Conservation (phyloP, 805 yeast species). For the Limtongozyma cylindracea region DNA sequence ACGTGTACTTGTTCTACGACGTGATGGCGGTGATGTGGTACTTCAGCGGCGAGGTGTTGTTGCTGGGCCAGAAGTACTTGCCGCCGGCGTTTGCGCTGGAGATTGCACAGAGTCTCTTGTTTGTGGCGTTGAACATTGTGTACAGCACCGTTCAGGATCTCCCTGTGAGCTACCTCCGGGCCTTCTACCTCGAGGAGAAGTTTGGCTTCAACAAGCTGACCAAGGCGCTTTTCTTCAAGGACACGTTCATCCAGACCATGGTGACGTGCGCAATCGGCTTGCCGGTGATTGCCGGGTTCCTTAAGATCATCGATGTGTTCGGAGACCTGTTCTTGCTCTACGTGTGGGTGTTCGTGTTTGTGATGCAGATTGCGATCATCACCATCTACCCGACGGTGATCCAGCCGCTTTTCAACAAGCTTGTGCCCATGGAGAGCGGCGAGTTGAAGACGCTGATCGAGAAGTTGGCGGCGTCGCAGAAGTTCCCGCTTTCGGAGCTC, state of each 20-base stretch:
- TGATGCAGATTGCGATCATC: constrained; percentile 47
- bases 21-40: constrained; percentile 15
- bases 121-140: constrained; percentile 27
- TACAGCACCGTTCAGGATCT: constrained; percentile 25
- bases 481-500: constrained; percentile 70
- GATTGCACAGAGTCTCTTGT: constrained; percentile 41
- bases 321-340: constrained; percentile 69
- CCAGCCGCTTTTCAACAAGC: constrained; percentile 81
- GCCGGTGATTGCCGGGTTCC: constrained; percentile 49
- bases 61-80: constrained; percentile 5
- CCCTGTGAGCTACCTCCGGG: constrained; percentile 53
- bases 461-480: constrained; percentile 42
- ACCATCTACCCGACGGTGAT: constrained; percentile 66
- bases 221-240: constrained; percentile 41
- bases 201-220: constrained; percentile 88
- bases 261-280: constrained; percentile 36
- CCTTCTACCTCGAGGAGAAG: constrained; percentile 77
- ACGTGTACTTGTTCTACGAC: constrained; percentile 32
- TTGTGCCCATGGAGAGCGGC: constrained; percentile 77
- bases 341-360: constrained; percentile 44
- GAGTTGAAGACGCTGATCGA: constrained; percentile 68
- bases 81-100: constrained; percentile 19
- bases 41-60: constrained; percentile 37
- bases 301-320: constrained; percentile 58
- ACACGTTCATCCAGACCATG: constrained; percentile 31